Evolutionary conservation across 345 rosid genomes (phyloP), one percentile per base, ranked within the genome.

Genomic region (Limnanthes douglasii): DNA sequence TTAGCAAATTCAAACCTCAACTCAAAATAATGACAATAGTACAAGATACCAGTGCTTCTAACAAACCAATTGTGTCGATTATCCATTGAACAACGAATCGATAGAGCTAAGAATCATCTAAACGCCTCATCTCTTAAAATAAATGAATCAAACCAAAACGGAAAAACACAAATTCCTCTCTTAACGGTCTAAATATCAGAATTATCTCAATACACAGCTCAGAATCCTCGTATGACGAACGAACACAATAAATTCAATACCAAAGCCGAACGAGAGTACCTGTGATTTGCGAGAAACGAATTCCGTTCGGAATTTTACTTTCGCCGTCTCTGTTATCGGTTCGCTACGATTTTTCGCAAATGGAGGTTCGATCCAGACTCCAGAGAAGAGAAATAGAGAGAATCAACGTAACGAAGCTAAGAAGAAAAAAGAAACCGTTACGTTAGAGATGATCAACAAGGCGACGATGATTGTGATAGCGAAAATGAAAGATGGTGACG

Each of bases 1-100:
- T 30, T 19, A 16, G 28, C 32, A 28, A 42, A 20, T 37, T 32
- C n/a, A 31, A 39, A n/a, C 56, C 59, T 48, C 50, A 48, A 39
- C 55, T 34, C 60, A 21, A 62, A 54, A 17, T 39, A 42, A 49
- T 45, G 37, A 31, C 32, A 44, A 34, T 41, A 34, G 43, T 19
- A 48, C 11, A 48, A 54, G 34, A 39, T 48, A 11, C 42, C 43
- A 39, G 54, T 47, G 21, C 45, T 38, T 59, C 55, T 33, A 21
- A 37, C 39, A 46, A 27, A 39, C 27, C 21, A 46, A 52, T 29
- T 18, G 41, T 49, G 47, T 26, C 21, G 48, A 52, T 43, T 53
- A 37, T 51, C 60, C 59, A 54, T 54, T 34, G 3, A 16, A 32
- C 23, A 57, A 20, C 45, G 17, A 35, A 20, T 36, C n/a, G 13